phyloP scores from a whole-genome alignment of 176 grass and related monocot species.

The Lolium perenne region DNA sequence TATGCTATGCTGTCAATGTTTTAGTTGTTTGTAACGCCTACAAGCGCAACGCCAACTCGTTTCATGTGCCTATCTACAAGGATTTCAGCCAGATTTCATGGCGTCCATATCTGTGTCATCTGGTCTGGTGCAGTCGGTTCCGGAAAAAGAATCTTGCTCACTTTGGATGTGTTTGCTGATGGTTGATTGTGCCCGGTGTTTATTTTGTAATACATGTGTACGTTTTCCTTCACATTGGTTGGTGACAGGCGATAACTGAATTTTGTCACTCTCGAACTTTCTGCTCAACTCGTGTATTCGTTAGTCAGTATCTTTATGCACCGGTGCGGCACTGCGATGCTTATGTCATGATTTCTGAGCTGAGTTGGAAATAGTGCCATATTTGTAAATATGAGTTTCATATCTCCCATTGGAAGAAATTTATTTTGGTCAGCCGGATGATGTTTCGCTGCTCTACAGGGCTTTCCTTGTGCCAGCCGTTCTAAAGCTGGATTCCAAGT shows the following conservation, averaged over 20 bases:
- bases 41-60: background rate
- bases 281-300: slow-evolving; percentile 4
- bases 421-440: background rate
- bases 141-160: background rate
- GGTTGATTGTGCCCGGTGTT: background rate
- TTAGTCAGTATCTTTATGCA: background rate
- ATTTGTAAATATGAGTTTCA: slow-evolving; percentile 15
- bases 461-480: slow-evolving; percentile 46
- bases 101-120: background rate
- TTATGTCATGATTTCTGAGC: background rate
- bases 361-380: background rate
- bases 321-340: background rate
- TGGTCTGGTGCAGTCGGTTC: background rate
- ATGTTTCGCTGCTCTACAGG: slow-evolving; percentile 45
- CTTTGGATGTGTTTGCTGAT: background rate
- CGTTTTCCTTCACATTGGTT: background rate
- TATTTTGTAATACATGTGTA: background rate
- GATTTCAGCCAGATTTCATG: background rate
- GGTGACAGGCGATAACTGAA: background rate
- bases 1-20: background rate
- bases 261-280: background rate
- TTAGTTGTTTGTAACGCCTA: background rate
- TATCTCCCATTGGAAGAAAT: background rate
- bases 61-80: background rate
- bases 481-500: slow-evolving; percentile 49